Conservation (phyloP, 129 eudicot genomes). For the Oenanthe sinensis region DNA sequence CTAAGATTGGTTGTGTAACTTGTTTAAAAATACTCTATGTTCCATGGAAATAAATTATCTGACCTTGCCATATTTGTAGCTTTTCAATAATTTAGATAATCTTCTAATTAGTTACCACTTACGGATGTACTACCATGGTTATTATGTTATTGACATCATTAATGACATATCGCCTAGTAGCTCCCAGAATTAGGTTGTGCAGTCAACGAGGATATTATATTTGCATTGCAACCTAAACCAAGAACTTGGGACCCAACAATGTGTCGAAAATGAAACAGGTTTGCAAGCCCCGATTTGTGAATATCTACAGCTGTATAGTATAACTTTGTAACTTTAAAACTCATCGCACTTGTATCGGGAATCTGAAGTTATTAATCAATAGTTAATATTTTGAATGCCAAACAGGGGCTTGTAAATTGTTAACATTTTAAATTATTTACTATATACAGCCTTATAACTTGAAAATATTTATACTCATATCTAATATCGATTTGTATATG, state of each 20-base stretch:
- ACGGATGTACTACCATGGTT: neutral
- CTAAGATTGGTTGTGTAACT: neutral
- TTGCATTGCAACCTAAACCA: neutral
- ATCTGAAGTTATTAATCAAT: neutral
- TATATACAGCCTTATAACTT: neutral
- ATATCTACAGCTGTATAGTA: neutral
- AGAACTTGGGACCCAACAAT: neutral
- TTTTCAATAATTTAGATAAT: neutral
- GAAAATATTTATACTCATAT: neutral
- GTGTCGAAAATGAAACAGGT: neutral
- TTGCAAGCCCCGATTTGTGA: neutral
- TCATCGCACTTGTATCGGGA: neutral
- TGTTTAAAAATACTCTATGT: neutral
- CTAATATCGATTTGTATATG: neutral
- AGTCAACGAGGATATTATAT: neutral
- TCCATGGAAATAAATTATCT: neutral
- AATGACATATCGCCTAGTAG: neutral
- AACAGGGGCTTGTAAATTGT: neutral
- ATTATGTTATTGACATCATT: neutral
- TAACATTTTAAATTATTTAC: neutral
- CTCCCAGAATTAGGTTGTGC: neutral
- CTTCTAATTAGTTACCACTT: neutral
- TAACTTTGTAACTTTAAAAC: neutral
- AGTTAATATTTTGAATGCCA: neutral
- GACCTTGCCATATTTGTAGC: neutral